Evolutionary conservation across 345 rosid genomes (phyloP), one percentile per base, ranked within the genome.

Genomic region (Salix purpurea): DNA sequence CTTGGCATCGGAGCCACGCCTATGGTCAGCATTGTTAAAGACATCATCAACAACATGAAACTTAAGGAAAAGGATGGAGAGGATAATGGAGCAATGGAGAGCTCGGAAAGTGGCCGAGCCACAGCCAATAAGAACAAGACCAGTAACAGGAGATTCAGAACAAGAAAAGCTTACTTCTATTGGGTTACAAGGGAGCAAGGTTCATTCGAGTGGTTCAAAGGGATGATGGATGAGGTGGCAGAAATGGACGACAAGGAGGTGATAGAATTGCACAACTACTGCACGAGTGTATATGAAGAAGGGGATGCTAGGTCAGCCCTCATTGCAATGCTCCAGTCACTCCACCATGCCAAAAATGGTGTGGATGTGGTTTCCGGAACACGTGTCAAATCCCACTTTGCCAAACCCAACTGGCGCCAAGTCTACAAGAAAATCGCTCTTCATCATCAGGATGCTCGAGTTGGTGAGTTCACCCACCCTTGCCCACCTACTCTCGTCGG

Each of bases 121-220:
- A 60, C 75, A 7, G 48, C 77, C 0, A 65, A 23, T 5, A 67
- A 40, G 16, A 56, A 42, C 26, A 69, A 44, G 54, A 74, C 42
- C 21, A 58, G 58, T 68, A 82, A 77, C 40, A 86, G 83, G n/a
- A 72, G 78, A 68, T 88, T 94, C 86, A 89, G 54, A 83, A 89
- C 94, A 8, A 81, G 67, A 42, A 92, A 90, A 75, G 97, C 98
- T 15, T 94, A 92, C 82, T 94, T 92, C 89, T 94, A 94, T 14
- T 94, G 97, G 97, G 97, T 92, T 39, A 94, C 98, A 2, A 74
- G 97, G 13, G 98, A 94, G 23, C 98, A 94, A 68, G 98, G 98
- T 15, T 94, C 98, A 6, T 94, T 92, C 78, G 97, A 94, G 69
- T 94, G 98, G 98, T 94, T 94, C 80, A 94, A 92, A 76, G 97